Base-by-base conservation (phyloP, 106 monocot species). In the Xerophyta viscosa region DNA sequence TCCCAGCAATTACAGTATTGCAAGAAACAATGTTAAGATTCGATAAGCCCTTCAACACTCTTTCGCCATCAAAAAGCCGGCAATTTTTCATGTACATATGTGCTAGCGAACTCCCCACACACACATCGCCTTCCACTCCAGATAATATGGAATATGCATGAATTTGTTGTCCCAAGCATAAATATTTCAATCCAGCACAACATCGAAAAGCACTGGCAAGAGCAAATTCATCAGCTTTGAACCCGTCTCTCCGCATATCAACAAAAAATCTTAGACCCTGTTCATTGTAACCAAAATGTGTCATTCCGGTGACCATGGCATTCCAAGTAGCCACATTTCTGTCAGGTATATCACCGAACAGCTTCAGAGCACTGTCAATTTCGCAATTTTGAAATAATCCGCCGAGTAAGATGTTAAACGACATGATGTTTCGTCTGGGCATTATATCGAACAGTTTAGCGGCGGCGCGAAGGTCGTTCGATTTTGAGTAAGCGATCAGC, bases 51-150 rank as follows among this genome's bases (percentile, higher is more conserved):
- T 71, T 67, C 24, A 90, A 17, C 3, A 60, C 77, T 20, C 37
- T 55, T 65, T 90, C 89, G 0, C 83, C 89, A 14, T 77, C 73
- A 11, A 27, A 15, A 23, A 84, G 65, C 14, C 37, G 37, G 0
- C 80, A 73, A 22, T 79, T 71, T 31, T 74, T 70, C 83, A 89
- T 89, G 58, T 89, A 89, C 83, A 89, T 79, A 57, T 84, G 80
- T 55, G 80, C 76, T 27, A 90, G 73, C 2, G 89, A 83, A 55
- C 77, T 83, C 27, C 73, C 83, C 13, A 84, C 83, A 22, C 83
- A 83, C 10, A 74, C 28, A 60, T 83, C 83, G 0, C 5, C 28
- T 49, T 62, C 60, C 23, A 83, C 66, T 0, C 89, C 89, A 20
- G 53, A 67, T 6, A 29, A 44, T 9, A 64, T n/a, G 1, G 77